Evolutionary conservation across 108 stramenopile species (phyloP).

Genomic region (Aurantiochytrium sp.): DNA sequence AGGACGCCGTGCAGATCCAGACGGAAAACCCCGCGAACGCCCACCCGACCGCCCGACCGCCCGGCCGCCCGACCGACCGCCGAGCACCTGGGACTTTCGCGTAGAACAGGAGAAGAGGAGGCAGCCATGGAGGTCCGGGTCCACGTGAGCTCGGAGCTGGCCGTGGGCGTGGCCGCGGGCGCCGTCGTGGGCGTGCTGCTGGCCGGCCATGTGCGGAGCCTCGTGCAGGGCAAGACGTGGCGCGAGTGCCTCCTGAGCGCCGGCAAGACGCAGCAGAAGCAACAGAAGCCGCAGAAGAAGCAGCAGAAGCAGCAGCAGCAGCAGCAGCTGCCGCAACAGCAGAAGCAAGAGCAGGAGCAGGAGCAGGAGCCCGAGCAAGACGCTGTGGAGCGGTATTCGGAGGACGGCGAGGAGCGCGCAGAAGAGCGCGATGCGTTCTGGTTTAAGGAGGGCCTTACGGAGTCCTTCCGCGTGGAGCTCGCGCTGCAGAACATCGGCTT

Average conservation of each 20-base stretch:
- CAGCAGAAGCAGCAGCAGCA: too few species aligned
- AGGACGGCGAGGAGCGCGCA: conserved; percentile 30
- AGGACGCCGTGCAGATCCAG: too few species aligned
- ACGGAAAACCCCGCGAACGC: too few species aligned
- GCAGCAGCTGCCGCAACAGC: not conserved
- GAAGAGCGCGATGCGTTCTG: conserved; percentile 29
- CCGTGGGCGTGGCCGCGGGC: not conserved
- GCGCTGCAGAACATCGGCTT: conserved; percentile 45
- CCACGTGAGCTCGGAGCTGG: not conserved
- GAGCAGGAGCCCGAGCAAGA: too few species aligned
- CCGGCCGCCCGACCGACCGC: too few species aligned
- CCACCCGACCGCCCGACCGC: too few species aligned
- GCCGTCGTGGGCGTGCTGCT: not conserved
- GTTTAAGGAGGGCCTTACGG: conserved; percentile 38
- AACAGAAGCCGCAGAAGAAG: too few species aligned
- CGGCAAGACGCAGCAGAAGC: not conserved
- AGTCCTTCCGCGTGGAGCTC: conserved; percentile 42
- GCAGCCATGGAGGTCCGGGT: not conserved
- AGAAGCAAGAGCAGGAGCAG: too few species aligned
- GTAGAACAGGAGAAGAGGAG: not conserved
- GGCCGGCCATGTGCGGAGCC: not conserved
- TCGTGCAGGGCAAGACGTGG: not conserved
- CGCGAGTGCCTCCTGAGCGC: not conserved
- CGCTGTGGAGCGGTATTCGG: too few species aligned
- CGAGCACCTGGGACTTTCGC: too few species aligned